These are phyloP conservation scores for Thelephora ganbajun DNA, from an alignment of 768 basidiomycete genomes.

Conservation along the genomic window DNA sequence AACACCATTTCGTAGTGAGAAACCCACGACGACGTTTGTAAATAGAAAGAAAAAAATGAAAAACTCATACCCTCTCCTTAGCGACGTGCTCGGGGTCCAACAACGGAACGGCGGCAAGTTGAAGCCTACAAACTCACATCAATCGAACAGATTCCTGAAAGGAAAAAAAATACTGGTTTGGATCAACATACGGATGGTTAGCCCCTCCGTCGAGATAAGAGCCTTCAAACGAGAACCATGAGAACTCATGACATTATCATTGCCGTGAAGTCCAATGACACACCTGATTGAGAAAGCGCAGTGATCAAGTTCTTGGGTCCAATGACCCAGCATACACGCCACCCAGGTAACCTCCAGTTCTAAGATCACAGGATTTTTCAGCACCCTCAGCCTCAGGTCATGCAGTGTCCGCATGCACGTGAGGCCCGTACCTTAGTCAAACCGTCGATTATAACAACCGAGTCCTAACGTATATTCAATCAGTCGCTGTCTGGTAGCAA, in stretches of 20 bases:
- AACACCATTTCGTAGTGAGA: background rate
- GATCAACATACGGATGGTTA: slow-evolving; percentile 58
- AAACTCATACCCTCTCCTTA: slow-evolving; percentile 32
- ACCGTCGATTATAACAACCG: slow-evolving; percentile 80
- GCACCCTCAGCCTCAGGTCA: background rate
- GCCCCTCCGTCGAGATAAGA: slow-evolving; percentile 94
- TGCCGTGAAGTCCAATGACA: slow-evolving; percentile 6
- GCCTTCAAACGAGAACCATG: slow-evolving; percentile 20
- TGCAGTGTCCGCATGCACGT: background rate
- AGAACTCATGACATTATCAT: background rate
- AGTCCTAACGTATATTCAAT: slow-evolving; percentile 31
- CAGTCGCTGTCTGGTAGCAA: background rate
- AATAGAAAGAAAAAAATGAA: background rate
- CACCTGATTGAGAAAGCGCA: slow-evolving; percentile 82
- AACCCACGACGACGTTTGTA: background rate
- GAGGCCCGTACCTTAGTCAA: slow-evolving; percentile 59
- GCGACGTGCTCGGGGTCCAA: slow-evolving; percentile 57
- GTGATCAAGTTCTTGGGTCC: slow-evolving; percentile 82
- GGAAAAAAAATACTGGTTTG: too few species aligned
- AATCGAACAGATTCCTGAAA: too few species aligned
- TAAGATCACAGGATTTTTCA: slow-evolving; percentile 26
- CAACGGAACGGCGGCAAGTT: slow-evolving; percentile 78
- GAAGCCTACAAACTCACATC: slow-evolving; percentile 34
- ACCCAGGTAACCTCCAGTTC: slow-evolving; percentile 93
- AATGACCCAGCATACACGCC: slow-evolving; percentile 89